phyloP scores from a whole-genome alignment of 257 asterid genomes.

The Jacaranda copaia region DNA sequence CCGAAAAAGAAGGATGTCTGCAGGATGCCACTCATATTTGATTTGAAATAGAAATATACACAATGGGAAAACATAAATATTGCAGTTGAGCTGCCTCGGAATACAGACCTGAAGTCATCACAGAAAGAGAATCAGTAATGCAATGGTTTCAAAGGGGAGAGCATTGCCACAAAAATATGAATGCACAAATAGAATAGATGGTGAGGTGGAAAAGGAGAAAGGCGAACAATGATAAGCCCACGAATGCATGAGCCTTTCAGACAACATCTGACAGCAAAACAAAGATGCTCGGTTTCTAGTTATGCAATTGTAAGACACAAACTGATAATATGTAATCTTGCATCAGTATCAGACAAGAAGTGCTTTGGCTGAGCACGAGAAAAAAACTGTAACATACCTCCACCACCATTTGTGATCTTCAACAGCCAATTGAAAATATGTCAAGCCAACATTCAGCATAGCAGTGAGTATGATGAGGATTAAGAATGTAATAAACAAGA shows the following conservation, averaged over 20 bases:
- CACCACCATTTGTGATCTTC: slow-evolving; percentile 93
- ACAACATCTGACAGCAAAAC: neutral
- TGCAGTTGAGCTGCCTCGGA: slow-evolving; percentile 85
- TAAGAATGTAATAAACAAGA: slow-evolving; percentile 59
- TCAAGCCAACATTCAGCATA: slow-evolving; percentile 67
- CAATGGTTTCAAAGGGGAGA: neutral
- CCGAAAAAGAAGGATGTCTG: slow-evolving; percentile 73
- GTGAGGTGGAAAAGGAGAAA: slow-evolving; percentile 5
- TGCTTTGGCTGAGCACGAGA: neutral
- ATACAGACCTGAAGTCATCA: slow-evolving; percentile 66
- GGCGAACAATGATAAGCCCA: neutral
- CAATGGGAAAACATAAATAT: slow-evolving; percentile 70
- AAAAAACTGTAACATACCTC: slow-evolving; percentile 56
- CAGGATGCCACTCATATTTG: slow-evolving; percentile 73
- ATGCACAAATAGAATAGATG: neutral
- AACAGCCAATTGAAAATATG: slow-evolving; percentile 77
- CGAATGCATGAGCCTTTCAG: neutral
- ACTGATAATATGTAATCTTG: no score
- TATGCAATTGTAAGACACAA: neutral
- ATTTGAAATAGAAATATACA: slow-evolving; percentile 62
- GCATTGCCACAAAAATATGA: neutral
- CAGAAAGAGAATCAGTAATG: slow-evolving; percentile 13
- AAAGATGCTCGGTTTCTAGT: neutral
- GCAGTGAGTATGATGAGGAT: slow-evolving; percentile 65
- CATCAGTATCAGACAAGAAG: neutral